These are phyloP conservation scores for Neofusicoccum laricinum DNA, from an alignment of 2,329 filamentous ascomycete genomes.

Conservation along the genomic window DNA sequence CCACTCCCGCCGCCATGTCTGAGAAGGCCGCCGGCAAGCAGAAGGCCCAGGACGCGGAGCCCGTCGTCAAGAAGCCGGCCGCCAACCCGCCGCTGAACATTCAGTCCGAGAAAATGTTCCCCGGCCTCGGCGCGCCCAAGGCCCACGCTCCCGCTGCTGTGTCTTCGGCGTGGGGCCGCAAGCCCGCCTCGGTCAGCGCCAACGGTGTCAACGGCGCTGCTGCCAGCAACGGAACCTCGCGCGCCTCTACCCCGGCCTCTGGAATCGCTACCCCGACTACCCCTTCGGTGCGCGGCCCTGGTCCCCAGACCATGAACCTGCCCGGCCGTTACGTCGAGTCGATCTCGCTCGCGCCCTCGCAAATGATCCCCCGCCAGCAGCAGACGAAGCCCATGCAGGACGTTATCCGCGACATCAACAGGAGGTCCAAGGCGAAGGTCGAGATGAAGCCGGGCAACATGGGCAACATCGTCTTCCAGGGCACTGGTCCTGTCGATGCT, in stretches of 20 bases:
- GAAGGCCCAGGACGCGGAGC: conserved; percentile 52
- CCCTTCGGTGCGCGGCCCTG: conserved; percentile 33
- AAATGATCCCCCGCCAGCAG: conserved; percentile 72
- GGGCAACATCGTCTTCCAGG: conserved; percentile 76
- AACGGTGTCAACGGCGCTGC: conserved; percentile 55
- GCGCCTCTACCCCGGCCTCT: conserved; percentile 62
- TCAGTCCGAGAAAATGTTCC: conserved; percentile 87
- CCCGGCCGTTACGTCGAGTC: conserved; percentile 80
- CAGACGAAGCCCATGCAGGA: conserved; percentile 83
- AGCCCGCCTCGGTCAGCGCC: conserved; percentile 47
- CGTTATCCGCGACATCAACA: conserved; percentile 87
- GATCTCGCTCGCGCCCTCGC: conserved; percentile 69
- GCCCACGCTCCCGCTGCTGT: conserved; percentile 57
- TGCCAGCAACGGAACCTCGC: conserved; percentile 50
- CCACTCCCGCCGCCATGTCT: conserved; percentile 47
- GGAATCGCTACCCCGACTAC: conserved; percentile 49
- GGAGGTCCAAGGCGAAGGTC: conserved; percentile 82
- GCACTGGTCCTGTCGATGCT: conserved; percentile 76
- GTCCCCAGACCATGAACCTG: conserved; percentile 65
- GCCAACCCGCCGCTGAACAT: conserved; percentile 62
- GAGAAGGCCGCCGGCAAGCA: conserved; percentile 68
- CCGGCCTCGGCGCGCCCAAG: conserved; percentile 78
- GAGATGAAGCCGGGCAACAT: conserved; percentile 71
- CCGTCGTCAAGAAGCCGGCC: conserved; percentile 30
- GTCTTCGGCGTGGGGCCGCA: conserved; percentile 76